A percentile compares a stretch with the other conserved stretches of the same genome.
These are phyloP conservation scores for Scolecobasidium constrictum DNA, from an alignment of 2,329 filamentous ascomycete species.

Conservation along the genomic window DNA sequence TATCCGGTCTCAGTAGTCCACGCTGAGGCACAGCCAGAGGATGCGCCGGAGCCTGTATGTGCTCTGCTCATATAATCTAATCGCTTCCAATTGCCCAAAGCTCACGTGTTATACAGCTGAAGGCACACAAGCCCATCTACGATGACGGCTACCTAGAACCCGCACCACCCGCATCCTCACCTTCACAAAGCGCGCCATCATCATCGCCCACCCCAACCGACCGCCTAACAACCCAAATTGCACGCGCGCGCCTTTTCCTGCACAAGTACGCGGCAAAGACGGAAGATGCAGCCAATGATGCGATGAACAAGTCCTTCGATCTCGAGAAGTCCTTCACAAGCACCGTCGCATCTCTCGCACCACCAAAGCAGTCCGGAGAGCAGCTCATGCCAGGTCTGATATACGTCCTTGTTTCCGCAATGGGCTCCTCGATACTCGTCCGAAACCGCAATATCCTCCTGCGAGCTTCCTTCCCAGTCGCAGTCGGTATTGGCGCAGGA, in stretches of 20 bases:
- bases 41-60: conserved; percentile 15
- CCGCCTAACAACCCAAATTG: conserved; percentile 73
- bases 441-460: conserved; percentile 80
- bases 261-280: conserved; percentile 62
- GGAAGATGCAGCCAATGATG: conserved; percentile 74
- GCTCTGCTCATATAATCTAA: neutral
- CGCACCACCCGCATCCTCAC: conserved; percentile 11
- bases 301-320: conserved; percentile 69
- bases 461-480: conserved; percentile 63
- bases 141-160: conserved; percentile 41
- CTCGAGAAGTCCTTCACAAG: conserved; percentile 84
- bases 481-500: conserved; percentile 71
- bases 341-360: conserved; percentile 81
- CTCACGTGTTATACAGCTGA: neutral
- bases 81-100: neutral
- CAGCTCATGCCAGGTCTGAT: conserved; percentile 78
- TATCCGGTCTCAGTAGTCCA: conserved; percentile 33
- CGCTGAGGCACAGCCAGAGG: conserved; percentile 34
- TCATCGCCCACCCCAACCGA: conserved; percentile 69
- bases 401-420: conserved; percentile 86
- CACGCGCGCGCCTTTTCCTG: conserved; percentile 67
- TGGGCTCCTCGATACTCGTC: conserved; percentile 87
- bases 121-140: conserved; percentile 58
- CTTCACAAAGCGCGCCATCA: conserved; percentile 19
- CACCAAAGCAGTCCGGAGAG: conserved; percentile 75